Percentiles rank a stretch among this genome's conserved stretches.
Conservation (phyloP, 2,329 filamentous ascomycete genomes). For the Raffaelea arxii region DNA sequence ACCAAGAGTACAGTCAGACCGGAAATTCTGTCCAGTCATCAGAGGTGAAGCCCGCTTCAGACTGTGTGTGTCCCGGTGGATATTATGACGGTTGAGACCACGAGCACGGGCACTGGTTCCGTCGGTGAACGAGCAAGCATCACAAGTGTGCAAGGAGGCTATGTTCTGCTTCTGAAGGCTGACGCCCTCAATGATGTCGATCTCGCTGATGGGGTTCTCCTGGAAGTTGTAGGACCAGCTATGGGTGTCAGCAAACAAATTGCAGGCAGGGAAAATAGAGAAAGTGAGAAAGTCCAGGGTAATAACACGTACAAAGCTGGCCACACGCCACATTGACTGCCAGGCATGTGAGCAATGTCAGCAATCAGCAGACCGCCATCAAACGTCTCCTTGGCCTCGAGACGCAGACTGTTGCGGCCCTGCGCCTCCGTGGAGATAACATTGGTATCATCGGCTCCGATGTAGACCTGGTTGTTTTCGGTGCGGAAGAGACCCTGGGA, state of each 20-base stretch:
- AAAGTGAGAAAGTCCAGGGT: neutral
- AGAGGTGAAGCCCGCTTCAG: neutral
- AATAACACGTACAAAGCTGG: constrained; percentile 32
- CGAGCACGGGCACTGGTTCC: neutral
- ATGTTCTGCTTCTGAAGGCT: constrained; percentile 31
- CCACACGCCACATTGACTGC: constrained; percentile 38
- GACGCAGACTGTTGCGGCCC: constrained; percentile 31
- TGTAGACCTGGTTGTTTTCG: constrained; percentile 22
- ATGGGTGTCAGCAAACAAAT: constrained; percentile 8
- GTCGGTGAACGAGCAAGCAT: constrained; percentile 29
- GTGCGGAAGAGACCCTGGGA: constrained; percentile 29
- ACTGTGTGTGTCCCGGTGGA: neutral
- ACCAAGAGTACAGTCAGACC: constrained; percentile 13
- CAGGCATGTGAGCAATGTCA: constrained; percentile 41
- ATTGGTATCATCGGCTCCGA: constrained; percentile 31
- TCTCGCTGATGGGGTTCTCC: constrained; percentile 40
- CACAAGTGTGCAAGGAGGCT: constrained; percentile 37
- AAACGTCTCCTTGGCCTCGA: constrained; percentile 35
- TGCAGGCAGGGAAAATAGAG: constrained; percentile 18
- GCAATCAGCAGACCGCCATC: constrained; percentile 34
- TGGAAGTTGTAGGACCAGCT: constrained; percentile 19
- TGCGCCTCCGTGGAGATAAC: constrained; percentile 21
- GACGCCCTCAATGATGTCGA: constrained; percentile 46
- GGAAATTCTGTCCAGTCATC: constrained; percentile 9
- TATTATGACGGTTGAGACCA: neutral